These are phyloP conservation scores for Pouteria glomerata DNA, from an alignment of 148 eudicot species.

Conservation along the genomic window DNA sequence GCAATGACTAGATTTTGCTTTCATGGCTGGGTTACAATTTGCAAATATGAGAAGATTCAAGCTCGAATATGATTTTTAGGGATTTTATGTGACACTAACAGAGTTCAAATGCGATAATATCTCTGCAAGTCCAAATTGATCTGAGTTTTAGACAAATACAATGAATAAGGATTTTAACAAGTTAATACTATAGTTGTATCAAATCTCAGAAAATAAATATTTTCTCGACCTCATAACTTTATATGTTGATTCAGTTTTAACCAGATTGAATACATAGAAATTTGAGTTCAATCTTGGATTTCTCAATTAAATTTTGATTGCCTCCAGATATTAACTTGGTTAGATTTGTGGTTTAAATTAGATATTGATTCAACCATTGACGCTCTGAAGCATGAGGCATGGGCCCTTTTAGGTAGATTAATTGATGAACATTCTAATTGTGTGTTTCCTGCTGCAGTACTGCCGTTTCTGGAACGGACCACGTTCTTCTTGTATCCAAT, in stretches of 20 bases:
- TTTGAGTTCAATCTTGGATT: background rate
- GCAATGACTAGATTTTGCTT: too few species aligned
- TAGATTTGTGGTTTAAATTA: background rate
- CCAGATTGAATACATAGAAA: background rate
- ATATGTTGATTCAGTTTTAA: too few species aligned
- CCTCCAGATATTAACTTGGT: background rate
- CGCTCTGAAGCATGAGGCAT: background rate
- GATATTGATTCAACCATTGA: background rate
- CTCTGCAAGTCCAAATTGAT: background rate
- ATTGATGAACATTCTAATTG: background rate
- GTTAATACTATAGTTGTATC: background rate
- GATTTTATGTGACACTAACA: background rate
- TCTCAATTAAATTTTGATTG: background rate
- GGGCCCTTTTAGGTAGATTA: background rate
- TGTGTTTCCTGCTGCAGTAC: conserved; percentile 48
- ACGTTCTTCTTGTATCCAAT: conserved; percentile 94
- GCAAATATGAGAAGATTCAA: background rate
- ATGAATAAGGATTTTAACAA: too few species aligned
- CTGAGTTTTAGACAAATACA: background rate
- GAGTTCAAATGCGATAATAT: background rate
- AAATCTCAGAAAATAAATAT: background rate
- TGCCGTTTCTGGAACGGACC: conserved; percentile 92
- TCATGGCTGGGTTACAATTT: too few species aligned
- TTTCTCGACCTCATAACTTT: too few species aligned
- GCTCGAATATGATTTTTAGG: background rate